Base-by-base conservation (phyloP, 2,329 filamentous ascomycete genomes). In the Aureobasidium namibiae region DNA sequence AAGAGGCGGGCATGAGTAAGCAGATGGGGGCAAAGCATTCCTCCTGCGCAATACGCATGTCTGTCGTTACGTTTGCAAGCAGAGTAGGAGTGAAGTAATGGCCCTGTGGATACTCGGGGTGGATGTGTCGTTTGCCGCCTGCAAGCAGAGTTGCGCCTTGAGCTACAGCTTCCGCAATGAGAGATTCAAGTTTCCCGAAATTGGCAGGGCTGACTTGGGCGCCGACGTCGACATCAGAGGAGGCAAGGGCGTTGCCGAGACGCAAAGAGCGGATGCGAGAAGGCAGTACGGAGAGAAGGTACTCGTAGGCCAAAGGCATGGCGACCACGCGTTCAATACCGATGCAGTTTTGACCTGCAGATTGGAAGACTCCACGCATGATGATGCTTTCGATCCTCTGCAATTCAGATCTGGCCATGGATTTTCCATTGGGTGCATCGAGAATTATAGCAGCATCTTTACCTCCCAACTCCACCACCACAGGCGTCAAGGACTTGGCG, bases 271-370 rank as follows among this genome's bases (percentile, higher is more conserved):
- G 79, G 64, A 97, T 89, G 62, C 88, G 86, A 11, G 88, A 86
- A 54, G 84, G 81, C 21, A 99, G 82, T 62, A 85, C 79, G 5
- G 78, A 73, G 56, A 96, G 76, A 23, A 99, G 82, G 59, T 78
- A 78, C 63, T 88, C 80, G 76, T 97, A 95, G 54, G 89, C 80
- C n/a, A 76, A 78, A 1, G 90, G 86, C 16, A 89, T 81, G 24
- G 88, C 90, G 65, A 97, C 86, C 68, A 97, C 86, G 59, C 94
- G 88, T 76, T 99, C 94, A 65, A 96, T 92, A 59, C 94, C 94
- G 69, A 99, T 92, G 74, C 94, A 99, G 76, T 99, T 99, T 73
- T 99, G 94, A 1, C 94, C 94, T 16, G 91, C 87, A 54, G 91
- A 91, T 74, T 99, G 94, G 75, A 97, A 99, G 10, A 90, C 90